Evolutionary conservation across 306 rosid species (phyloP), one percentile per base, ranked within the genome.

Genomic region (Sesbania bispinosa): DNA sequence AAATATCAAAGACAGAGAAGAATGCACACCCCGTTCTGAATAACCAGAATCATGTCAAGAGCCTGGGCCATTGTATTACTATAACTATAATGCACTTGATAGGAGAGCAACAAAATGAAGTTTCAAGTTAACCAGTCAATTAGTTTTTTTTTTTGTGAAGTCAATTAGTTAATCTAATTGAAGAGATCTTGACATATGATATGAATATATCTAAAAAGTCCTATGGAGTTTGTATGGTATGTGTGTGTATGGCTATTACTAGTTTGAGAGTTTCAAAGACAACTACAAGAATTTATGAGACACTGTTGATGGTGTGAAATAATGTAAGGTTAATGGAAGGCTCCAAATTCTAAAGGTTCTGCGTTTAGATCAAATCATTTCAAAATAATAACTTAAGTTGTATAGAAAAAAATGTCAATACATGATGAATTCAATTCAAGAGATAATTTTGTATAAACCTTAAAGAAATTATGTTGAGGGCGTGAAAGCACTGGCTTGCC

Each of bases 401-500:
- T n/a, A n/a, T n/a, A n/a, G n/a, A n/a, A n/a, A n/a, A n/a, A n/a
- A n/a, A n/a, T n/a, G n/a, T n/a, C n/a, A n/a, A n/a, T n/a, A n/a
- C 47, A 14, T 38, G 50, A 30, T 41, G 36, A 64, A 19, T 58
- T 27, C 59, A 52, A 29, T 13, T 53, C 13, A 45, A 46, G 58
- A 18, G 6, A 55, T 42, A 15, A 60, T 63, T 14, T 42, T 59
- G 8, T 43, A 13, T 43, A 19, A 77, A 92, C 98, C 96, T 43
- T 72, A 77, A 73, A 86, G 86, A 93, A 93, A 10, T 64, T 77
- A 62, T 93, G 98, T 62, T 93, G 98, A 72, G 98, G 98, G 16
- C 98, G 92, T 0, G 98, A 93, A 18, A 93, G 90, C 72, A 93
- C 97, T 13, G 97, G 97, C 83, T 93, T 90, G 77, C 90, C 92